phyloP scores from a whole-genome alignment of 495 filamentous ascomycete species.

The Talaromyces proteolyticus region DNA sequence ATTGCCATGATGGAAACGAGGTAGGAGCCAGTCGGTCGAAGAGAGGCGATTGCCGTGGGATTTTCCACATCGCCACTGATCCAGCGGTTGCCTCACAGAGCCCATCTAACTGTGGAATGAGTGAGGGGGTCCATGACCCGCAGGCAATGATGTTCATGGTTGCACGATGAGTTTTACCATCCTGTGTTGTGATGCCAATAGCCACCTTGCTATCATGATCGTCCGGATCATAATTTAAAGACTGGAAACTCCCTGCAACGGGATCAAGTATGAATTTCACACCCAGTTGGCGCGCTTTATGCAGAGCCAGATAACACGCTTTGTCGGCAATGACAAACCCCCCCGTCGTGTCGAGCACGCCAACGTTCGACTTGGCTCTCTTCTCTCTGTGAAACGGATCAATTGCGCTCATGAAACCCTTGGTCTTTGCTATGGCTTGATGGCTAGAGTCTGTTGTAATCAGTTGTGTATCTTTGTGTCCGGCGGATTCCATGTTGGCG shows the following conservation, averaged over 20 bases:
- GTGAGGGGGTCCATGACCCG: slow-evolving; percentile 67
- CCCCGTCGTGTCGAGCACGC: slow-evolving; percentile 2
- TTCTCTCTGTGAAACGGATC: slow-evolving; percentile 1
- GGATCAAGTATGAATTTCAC: slow-evolving; percentile 26
- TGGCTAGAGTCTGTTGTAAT: too few species aligned
- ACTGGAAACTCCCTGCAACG: slow-evolving; percentile 13
- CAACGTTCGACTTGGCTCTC: background rate
- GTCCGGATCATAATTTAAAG: slow-evolving; percentile 18
- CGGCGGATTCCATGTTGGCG: too few species aligned
- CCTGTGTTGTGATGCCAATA: slow-evolving; percentile 23
- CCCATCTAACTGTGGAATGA: slow-evolving; percentile 42
- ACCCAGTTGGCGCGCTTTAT: slow-evolving; percentile 25
- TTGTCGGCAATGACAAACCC: slow-evolving; percentile 36
- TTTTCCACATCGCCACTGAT: slow-evolving; percentile 25
- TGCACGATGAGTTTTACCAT: slow-evolving; percentile 35
- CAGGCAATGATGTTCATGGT: slow-evolving; percentile 68
- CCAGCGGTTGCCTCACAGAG: slow-evolving; percentile 40
- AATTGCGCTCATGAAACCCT: too few species aligned
- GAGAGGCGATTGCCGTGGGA: slow-evolving; percentile 20
- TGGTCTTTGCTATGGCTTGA: too few species aligned
- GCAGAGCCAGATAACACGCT: slow-evolving; percentile 32
- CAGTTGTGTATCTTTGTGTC: too few species aligned
- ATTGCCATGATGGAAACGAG: slow-evolving; percentile 27
- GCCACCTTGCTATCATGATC: slow-evolving; percentile 3
- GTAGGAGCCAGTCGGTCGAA: slow-evolving; percentile 24